Conservation (phyloP, 805 yeast species). For the Lipomyces yamanashiensis region DNA sequence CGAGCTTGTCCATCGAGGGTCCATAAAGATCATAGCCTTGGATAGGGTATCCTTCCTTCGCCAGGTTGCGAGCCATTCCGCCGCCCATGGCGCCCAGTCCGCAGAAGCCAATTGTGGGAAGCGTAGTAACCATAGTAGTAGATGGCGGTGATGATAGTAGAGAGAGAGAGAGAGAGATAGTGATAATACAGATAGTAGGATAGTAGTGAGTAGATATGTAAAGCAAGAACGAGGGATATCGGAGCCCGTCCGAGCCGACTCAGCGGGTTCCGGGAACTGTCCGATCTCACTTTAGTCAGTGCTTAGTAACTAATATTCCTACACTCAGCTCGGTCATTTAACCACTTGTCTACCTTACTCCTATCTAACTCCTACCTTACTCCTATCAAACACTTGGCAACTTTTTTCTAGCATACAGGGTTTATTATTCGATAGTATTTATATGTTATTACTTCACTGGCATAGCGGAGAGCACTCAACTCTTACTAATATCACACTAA, state of each 20-base stretch:
- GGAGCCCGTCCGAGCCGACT: neutral
- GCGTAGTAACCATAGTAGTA: conserved; percentile 15
- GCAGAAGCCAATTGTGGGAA: conserved; percentile 28
- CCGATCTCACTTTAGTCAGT: no score
- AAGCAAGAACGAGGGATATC: neutral
- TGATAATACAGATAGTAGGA: neutral
- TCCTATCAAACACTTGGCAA: no score
- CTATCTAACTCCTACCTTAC: no score
- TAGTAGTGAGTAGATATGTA: neutral
- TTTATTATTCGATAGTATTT: no score
- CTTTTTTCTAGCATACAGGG: no score
- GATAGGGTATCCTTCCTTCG: conserved; percentile 19
- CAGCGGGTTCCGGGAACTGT: no score
- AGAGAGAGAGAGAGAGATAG: neutral
- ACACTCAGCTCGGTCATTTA: no score
- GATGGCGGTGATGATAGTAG: neutral
- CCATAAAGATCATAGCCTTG: conserved; percentile 27
- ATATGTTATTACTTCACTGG: no score
- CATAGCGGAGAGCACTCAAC: no score
- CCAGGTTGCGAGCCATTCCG: conserved; percentile 31
- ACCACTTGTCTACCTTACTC: no score
- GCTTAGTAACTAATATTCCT: no score
- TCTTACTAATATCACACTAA: no score
- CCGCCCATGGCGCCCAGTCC: conserved; percentile 36
- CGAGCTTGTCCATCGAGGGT: conserved; percentile 26